Evolutionary conservation across 2,329 filamentous ascomycete species (phyloP), one percentile per base, ranked within the genome.

Genomic region (Epichloe brachyelytri): DNA sequence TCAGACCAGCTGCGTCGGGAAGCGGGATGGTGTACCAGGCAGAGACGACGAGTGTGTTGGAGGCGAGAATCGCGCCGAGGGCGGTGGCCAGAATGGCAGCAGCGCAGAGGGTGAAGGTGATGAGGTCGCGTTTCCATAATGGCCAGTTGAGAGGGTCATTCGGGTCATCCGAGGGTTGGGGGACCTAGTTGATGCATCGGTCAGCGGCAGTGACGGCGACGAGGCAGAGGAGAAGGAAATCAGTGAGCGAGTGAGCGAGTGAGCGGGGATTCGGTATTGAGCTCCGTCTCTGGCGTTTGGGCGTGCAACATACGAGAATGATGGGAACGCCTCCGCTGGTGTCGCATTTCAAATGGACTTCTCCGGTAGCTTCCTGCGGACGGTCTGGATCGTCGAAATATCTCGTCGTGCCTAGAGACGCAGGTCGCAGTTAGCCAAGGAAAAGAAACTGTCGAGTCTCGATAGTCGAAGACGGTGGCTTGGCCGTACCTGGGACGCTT

Each of bases 141-240:
- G 89, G 85, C 90, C 89, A 96, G 63, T 75, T 76, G 56, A 95
- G 73, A 33, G 88, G 90, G 67, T 96, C 90, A 64, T 94, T 91
- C 4, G 87, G 88, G 64, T 95, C 88, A 66, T 95, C 85, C 55
- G 84, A 90, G 2, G 91, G 91, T 62, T 96, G 91, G 5, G 91
- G 91, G 5, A 75, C 70, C 71, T 75, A n/a, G 11, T 33, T 6
- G 43, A 20, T 4, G 41, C 19, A 43, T 30, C 10, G 5, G 12
- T 15, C 10, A 30, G 10, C 40, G 4, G 5, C 20, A n/a, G 15
- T 15, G 15, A 8, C 5, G 40, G 20, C 40, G 12, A 14, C 11
- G 40, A 44, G 30, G 8, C 30, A 30, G 30, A 30, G 26, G 26
- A 30, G 30, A 30, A 30, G 26, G 26, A 11, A 30, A 30, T 4